A percentile compares a stretch with the other conserved stretches of the same genome.
phyloP scores from a whole-genome alignment of 2,329 filamentous ascomycete genomes.

The Endocalyx cinctus region DNA sequence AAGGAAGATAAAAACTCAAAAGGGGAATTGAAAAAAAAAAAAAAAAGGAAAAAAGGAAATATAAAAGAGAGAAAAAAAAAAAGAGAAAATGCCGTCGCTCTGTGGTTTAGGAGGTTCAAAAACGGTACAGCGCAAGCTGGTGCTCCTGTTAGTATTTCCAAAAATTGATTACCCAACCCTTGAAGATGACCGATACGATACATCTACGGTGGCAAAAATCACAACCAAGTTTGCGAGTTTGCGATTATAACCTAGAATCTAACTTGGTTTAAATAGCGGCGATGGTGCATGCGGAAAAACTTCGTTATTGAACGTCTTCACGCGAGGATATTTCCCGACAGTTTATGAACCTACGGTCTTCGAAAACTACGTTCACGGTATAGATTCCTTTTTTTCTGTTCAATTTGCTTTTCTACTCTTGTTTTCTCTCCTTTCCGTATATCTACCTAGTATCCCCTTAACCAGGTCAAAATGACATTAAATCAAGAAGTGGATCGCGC shows the following conservation, averaged over 20 bases:
- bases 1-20: too few relatives aligned
- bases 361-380: slow-evolving; percentile 98
- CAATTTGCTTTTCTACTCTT: not conserved
- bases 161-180: not conserved
- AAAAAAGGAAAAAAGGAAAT: too few relatives aligned
- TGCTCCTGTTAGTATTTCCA: slow-evolving; percentile 67
- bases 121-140: slow-evolving; percentile 93
- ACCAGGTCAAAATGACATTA: too few relatives aligned
- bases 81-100: slow-evolving; percentile 44
- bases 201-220: not conserved
- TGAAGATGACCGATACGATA: not conserved
- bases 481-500: too few relatives aligned
- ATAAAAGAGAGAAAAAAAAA: too few relatives aligned
- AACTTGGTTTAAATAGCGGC: slow-evolving; percentile 55
- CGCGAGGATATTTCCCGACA: slow-evolving; percentile 96
- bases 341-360: slow-evolving; percentile 98
- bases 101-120: slow-evolving; percentile 64
- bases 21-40: too few relatives aligned
- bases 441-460: too few relatives aligned
- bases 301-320: slow-evolving; percentile 95
- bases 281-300: slow-evolving; percentile 98
- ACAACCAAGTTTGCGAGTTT: not conserved
- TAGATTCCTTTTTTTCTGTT: slow-evolving; percentile 20
- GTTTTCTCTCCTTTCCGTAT: too few relatives aligned
- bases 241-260: slow-evolving; percentile 1